Percentiles rank a stretch among this genome's conserved stretches.
Conservation (phyloP, 345 rosid genomes). For the Syzygium oleosum region DNA sequence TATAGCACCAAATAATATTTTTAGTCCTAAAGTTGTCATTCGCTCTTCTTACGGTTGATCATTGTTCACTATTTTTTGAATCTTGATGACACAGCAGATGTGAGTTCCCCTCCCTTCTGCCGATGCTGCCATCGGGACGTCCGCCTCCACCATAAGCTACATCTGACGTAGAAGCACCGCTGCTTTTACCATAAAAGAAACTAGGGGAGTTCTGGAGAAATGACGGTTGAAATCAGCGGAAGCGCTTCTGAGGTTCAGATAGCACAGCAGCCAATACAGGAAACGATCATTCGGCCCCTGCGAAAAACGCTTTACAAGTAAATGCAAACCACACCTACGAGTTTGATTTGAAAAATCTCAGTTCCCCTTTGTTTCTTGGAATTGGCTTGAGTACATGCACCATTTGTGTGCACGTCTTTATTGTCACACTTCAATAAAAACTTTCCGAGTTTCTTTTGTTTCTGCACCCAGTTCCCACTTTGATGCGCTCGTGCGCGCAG, state of each 20-base stretch:
- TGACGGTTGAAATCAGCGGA: constrained; percentile 96
- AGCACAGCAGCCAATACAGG: constrained; percentile 92
- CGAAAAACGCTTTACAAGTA: neutral
- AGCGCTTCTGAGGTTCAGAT: constrained; percentile 82
- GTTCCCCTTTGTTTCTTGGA: neutral
- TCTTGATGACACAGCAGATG: constrained; percentile 53
- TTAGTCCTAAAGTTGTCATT: neutral
- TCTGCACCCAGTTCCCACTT: no score
- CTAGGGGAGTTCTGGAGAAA: constrained; percentile 87
- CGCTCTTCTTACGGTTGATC: neutral
- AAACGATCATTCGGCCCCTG: neutral
- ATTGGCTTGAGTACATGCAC: neutral
- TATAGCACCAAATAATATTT: neutral
- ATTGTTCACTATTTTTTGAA: neutral
- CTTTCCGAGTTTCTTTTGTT: no score
- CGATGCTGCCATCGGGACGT: constrained; percentile 86
- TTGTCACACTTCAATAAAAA: neutral
- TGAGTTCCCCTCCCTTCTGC: constrained; percentile 83
- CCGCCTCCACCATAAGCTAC: constrained; percentile 82
- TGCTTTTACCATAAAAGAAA: constrained; percentile 29
- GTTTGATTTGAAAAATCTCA: neutral
- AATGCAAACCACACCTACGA: neutral
- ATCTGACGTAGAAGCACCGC: neutral
- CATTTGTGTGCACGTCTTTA: neutral
- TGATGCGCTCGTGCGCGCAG: no score